A percentile compares a stretch with the other conserved stretches of the same genome.
Evolutionary conservation across 768 basidiomycete genomes (phyloP).

Genomic region (Hygrophorus russula): DNA sequence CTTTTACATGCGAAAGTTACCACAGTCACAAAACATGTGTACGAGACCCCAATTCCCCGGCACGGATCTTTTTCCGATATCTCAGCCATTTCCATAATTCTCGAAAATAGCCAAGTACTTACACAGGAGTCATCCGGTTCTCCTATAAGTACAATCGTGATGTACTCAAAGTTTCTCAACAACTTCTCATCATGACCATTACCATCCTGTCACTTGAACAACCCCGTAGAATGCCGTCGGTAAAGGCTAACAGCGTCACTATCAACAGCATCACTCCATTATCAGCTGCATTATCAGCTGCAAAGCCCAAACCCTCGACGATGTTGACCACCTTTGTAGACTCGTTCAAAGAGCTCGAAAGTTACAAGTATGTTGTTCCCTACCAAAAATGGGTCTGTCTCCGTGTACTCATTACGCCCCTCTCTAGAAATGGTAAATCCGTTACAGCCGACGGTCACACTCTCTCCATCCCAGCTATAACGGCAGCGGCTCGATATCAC

Average conservation of each 20-base stretch:
- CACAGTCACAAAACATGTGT: no score
- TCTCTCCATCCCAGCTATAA: constrained; percentile 66
- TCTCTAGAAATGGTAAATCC: constrained; percentile 44
- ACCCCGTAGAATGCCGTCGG: no score
- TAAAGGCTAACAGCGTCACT: no score
- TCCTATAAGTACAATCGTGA: no score
- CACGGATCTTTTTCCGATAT: neutral
- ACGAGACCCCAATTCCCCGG: no score
- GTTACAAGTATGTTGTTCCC: constrained; percentile 39
- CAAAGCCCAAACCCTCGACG: neutral
- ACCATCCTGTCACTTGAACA: no score
- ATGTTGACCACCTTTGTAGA: neutral
- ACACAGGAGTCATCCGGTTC: neutral
- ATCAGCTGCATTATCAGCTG: neutral
- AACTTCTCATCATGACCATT: no score
- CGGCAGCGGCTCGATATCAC: constrained; percentile 61
- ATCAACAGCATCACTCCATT: neutral
- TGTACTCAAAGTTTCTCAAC: no score
- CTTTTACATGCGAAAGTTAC: no score
- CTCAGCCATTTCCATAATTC: neutral
- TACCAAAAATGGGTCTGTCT: neutral
- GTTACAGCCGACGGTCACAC: constrained; percentile 59
- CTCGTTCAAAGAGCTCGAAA: constrained; percentile 50
- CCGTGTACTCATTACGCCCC: constrained; percentile 1
- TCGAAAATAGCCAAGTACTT: neutral